These are phyloP conservation scores for Lachancea thermotolerans DNA, from an alignment of 805 yeast genomes.

Conservation along the genomic window DNA sequence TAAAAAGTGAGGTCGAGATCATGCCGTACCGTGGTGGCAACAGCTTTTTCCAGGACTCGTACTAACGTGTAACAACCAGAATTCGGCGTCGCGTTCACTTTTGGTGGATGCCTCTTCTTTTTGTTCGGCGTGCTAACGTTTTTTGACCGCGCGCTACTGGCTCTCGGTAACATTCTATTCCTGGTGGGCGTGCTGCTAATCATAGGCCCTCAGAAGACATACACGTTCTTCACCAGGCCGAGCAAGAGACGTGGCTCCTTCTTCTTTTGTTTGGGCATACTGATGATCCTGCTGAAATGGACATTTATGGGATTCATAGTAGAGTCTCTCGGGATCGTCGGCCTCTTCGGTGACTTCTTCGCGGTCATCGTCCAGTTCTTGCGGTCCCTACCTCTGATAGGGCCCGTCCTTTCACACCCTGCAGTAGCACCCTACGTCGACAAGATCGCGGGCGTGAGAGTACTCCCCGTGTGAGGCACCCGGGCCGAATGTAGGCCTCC, in stretches of 20 bases:
- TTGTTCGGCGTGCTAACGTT: constrained; percentile 76
- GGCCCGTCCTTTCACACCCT: constrained; percentile 79
- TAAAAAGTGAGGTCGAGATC: background rate
- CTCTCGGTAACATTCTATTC: constrained; percentile 79
- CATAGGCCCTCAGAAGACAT: constrained; percentile 80
- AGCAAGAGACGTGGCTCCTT: constrained; percentile 80
- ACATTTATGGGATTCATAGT: constrained; percentile 80
- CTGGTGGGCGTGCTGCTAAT: constrained; percentile 77
- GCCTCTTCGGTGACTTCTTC: constrained; percentile 88
- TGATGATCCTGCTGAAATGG: constrained; percentile 65
- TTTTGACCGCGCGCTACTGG: constrained; percentile 82
- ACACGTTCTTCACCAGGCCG: constrained; percentile 79
- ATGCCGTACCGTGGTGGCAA: no score
- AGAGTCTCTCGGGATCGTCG: constrained; percentile 84
- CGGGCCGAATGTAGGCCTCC: no score
- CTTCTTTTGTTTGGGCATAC: constrained; percentile 69
- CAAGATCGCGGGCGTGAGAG: constrained; percentile 57
- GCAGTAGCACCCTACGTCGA: constrained; percentile 69
- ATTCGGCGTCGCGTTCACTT: constrained; percentile 88
- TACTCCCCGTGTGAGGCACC: constrained; percentile 49
- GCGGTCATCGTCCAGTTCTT: constrained; percentile 82
- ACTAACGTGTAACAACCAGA: constrained; percentile 38
- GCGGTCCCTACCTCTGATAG: constrained; percentile 81
- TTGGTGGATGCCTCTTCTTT: constrained; percentile 71
- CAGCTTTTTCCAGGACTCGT: background rate